Base-by-base conservation (phyloP, 148 eudicot genomes). In the Rheum nobile region DNA sequence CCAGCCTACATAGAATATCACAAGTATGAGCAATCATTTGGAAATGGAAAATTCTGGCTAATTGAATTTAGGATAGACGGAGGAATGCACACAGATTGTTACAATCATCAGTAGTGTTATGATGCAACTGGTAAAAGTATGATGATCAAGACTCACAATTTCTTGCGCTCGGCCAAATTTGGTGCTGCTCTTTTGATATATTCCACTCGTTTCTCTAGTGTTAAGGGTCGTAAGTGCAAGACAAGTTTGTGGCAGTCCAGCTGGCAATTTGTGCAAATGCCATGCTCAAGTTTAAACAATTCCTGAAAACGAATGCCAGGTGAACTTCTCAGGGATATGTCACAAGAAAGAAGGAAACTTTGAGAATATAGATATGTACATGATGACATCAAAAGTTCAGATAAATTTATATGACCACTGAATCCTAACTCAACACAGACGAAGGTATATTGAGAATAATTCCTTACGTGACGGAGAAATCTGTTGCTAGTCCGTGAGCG, bases 221-320 rank as follows among this genome's bases (percentile, higher is more conserved):
- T 48, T 70, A 95, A 84, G 61, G 89, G 86, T 76, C 57, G 85
- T 22, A 92, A 52, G 84, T 83, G 79, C 81, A 87, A 80, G 75
- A 95, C 99, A 72, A 95, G 92, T 78, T 85, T 84, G 78, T 92
- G 97, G 85, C 99, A 95, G 82, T 95, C 84, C 72, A 95, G 75
- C 35, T 82, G 78, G 86, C 99, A 95, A 57, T 81, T 89, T 35
- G 91, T 78, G 86, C 99, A 95, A 72, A 92, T 80, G 75, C 99
- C 99, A 57, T 75, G 90, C 76, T 95, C 99, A 71, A 90, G 77
- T 86, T 86, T 78, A 76, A 92, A 92, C 79, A 95, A 90, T 78
- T 85, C 96, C 99, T 95, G 87, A 52, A 85, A 74, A 69, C 44
- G 41, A 34, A 67, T 35, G 31, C 73, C 32, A n/a, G 52, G 8